Evolutionary conservation across 2,329 filamentous ascomycete species (phyloP).

Genomic region (Exophiala calicioides): DNA sequence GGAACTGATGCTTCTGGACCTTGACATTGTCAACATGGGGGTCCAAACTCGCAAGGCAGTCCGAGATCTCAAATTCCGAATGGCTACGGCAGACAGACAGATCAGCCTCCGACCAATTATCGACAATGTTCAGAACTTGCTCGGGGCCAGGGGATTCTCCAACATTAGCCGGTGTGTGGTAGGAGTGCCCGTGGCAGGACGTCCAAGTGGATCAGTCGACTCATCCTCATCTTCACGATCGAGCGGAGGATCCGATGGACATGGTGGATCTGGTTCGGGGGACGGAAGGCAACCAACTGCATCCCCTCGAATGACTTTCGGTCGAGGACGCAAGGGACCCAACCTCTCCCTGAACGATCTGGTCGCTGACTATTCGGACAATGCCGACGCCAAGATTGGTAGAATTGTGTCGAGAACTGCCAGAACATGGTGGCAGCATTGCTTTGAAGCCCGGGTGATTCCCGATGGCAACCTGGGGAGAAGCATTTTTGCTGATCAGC

Average conservation of each 20-base stretch:
- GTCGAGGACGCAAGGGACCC: conserved; percentile 31
- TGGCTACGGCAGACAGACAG: conserved; percentile 43
- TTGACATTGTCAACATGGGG: conserved; percentile 55
- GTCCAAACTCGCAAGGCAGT: conserved; percentile 48
- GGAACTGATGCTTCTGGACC: conserved; percentile 51
- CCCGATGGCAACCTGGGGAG: conserved; percentile 51
- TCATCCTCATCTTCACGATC: conserved; percentile 38
- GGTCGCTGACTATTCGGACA: conserved; percentile 68
- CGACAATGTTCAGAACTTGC: conserved; percentile 49
- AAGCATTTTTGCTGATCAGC: conserved; percentile 78
- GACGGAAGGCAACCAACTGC: conserved; percentile 16
- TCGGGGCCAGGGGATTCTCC: conserved; percentile 49
- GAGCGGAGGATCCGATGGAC: conserved; percentile 35
- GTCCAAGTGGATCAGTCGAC: conserved; percentile 43
- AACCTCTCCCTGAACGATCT: conserved; percentile 64
- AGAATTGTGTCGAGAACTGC: conserved; percentile 91
- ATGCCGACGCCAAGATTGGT: conserved; percentile 80
- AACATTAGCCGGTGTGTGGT: conserved; percentile 53
- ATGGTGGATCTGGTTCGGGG: conserved; percentile 35
- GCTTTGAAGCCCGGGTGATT: conserved; percentile 74
- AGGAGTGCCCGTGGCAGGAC: conserved; percentile 50
- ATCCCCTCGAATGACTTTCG: conserved; percentile 27
- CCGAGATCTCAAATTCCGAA: conserved; percentile 48
- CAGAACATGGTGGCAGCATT: conserved; percentile 93
- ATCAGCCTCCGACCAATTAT: conserved; percentile 51